Base-by-base conservation (phyloP, 75 land plant species). In the Sequoia sempervirens region DNA sequence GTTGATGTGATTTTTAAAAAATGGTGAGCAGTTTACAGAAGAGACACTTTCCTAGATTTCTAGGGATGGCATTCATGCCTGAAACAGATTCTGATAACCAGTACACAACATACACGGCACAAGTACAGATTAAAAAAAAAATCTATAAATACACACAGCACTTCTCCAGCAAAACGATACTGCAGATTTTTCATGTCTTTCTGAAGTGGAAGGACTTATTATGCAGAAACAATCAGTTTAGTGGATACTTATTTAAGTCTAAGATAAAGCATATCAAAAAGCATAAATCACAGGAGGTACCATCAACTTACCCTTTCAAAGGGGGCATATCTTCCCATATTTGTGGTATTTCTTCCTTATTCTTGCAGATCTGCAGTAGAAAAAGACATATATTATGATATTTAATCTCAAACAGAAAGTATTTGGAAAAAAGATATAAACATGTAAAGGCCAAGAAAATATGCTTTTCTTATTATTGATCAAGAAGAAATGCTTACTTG, bases 261-360 rank as follows among this genome's bases (percentile, higher is more conserved):
- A 64, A 26, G 4, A 2, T 26, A 64, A 64, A 26, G n/a, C 28
- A 23, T 23, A 4, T 76, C 79, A 76, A 76, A 15, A 47, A 47
- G 15, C 53, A 50, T 50, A 50, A 50, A 8, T 47, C 7, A 28
- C 14, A n/a, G 23, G 38, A 68, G n/a, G 30, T 64, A 26, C 28
- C 68, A 64, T 26, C 68, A 9, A 81, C 92, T 86, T 68, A 96
- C 99, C 99, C 98, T 90, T 96, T 92, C 64, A 94, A 43, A 30
- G 99, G 95, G 53, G 86, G 86, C 32, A 97, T 91, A 87, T 91
- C 89, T 79, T 97, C 95, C 99, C 99, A 97, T 46, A 82, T 76
- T 80, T 96, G 98, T 12, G 96, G 95, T 17, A 46, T 37, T 47
- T 92, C 98, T 91, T 94, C 93, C 83, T 87, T 97, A 73, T 93